Evolutionary conservation across 176 grass and related monocot genomes (phyloP).

Genomic region (Zoysia japonica): DNA sequence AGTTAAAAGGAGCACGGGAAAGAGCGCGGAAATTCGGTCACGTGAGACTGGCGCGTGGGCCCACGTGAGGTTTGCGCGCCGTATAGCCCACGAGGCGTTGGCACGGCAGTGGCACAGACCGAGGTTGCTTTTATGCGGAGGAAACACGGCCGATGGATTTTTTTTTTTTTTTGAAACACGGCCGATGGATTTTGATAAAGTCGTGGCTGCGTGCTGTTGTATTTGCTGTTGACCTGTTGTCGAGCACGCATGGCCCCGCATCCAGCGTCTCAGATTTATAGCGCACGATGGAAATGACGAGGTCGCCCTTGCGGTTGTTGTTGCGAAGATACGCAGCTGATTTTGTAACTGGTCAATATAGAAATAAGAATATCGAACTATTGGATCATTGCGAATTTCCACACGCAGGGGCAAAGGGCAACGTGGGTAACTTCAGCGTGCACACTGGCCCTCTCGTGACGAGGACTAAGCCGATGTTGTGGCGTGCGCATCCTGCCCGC

Average conservation of each 20-base stretch:
- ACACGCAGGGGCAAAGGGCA: background rate
- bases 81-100: constrained; percentile 6
- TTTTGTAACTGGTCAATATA: too few relatives aligned
- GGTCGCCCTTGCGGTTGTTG: background rate
- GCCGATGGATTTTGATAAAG: too few relatives aligned
- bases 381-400: background rate
- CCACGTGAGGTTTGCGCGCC: background rate
- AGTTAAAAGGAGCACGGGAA: background rate
- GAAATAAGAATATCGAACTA: too few relatives aligned
- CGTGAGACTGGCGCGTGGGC: background rate
- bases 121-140: background rate
- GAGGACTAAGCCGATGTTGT: background rate
- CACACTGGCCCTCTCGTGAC: constrained; percentile 1
- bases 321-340: too few relatives aligned
- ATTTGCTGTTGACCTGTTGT: constrained; percentile 16
- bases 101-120: background rate
- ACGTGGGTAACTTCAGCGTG: background rate
- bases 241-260: background rate
- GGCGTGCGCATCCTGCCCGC: background rate
- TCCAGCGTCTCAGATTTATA: background rate
- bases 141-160: background rate
- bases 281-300: background rate
- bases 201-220: background rate
- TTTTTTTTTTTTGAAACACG: too few relatives aligned
- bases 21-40: background rate